Percentiles rank a stretch among this genome's conserved stretches.
Conservation (phyloP, 148 eudicot species). For the Silene uniflora region DNA sequence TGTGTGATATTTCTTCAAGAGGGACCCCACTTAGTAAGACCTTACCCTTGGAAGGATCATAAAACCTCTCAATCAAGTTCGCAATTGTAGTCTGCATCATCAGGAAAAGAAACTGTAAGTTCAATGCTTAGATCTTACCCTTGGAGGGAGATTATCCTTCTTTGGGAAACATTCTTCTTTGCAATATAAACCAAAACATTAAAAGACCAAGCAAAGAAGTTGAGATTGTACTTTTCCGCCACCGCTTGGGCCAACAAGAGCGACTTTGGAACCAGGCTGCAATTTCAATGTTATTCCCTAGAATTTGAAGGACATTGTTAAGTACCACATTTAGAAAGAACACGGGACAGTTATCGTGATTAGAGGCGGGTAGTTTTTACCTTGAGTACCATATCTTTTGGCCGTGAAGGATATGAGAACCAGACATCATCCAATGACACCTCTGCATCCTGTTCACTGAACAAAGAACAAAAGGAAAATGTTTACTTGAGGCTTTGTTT, state of each 20-base stretch:
- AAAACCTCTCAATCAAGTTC: slow-evolving; percentile 80
- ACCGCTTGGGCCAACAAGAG: slow-evolving; percentile 97
- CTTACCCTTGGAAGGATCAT: slow-evolving; percentile 78
- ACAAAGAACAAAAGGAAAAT: not conserved
- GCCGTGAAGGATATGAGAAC: slow-evolving; percentile 95
- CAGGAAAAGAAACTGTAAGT: slow-evolving; percentile 1
- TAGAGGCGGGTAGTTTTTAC: slow-evolving; percentile 29
- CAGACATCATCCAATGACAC: slow-evolving; percentile 84
- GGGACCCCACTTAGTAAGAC: slow-evolving; percentile 76
- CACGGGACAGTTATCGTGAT: not conserved
- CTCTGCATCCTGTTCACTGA: slow-evolving; percentile 60
- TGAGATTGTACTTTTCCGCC: slow-evolving; percentile 70
- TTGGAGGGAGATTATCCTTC: not conserved
- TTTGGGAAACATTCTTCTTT: no score
- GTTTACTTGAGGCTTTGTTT: not conserved
- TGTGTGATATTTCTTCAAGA: slow-evolving; percentile 64
- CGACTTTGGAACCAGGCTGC: slow-evolving; percentile 81
- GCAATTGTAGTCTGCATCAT: slow-evolving; percentile 86
- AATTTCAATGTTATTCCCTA: slow-evolving; percentile 76
- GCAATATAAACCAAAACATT: no score
- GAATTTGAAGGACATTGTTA: slow-evolving; percentile 17
- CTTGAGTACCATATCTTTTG: slow-evolving; percentile 80
- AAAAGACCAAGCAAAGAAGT: not conserved
- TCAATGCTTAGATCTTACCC: slow-evolving; percentile 6
- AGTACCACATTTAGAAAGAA: slow-evolving; percentile 6